Evolutionary conservation across 78 protist species (phyloP).

Genomic region (Cavenderia fasciculata): DNA sequence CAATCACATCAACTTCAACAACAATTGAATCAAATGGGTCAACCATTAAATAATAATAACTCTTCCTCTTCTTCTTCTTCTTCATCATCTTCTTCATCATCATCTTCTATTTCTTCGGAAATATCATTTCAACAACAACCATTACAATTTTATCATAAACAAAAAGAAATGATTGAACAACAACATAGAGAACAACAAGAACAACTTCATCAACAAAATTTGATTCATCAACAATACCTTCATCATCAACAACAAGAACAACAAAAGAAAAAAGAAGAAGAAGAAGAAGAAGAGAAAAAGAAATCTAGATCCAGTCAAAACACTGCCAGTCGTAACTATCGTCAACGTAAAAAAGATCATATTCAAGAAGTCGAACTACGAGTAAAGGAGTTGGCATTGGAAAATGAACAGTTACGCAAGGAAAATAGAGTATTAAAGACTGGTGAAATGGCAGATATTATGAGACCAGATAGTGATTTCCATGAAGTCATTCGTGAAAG

Average conservation of each 20-base stretch:
- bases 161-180: neutral
- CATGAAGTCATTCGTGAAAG: slow-evolving; percentile 26
- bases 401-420: slow-evolving; percentile 45
- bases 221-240: neutral
- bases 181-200: neutral
- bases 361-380: slow-evolving; percentile 38
- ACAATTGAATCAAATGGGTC: neutral
- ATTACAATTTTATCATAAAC: neutral
- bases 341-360: slow-evolving; percentile 76
- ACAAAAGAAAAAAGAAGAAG: neutral
- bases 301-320: slow-evolving; percentile 2
- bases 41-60: neutral
- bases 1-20: neutral
- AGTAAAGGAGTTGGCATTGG: slow-evolving; percentile 38
- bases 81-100: neutral
- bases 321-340: slow-evolving; percentile 64
- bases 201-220: neutral
- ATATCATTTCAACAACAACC: neutral
- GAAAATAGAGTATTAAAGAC: slow-evolving; percentile 51
- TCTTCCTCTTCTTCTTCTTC: neutral
- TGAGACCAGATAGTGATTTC: slow-evolving; percentile 62
- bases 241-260: slow-evolving; percentile 9
- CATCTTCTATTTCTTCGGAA: neutral
- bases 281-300: slow-evolving; percentile 34
- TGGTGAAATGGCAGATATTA: slow-evolving; percentile 59